Conservation (phyloP, 441 rosid species). For the Erodium texanum region DNA sequence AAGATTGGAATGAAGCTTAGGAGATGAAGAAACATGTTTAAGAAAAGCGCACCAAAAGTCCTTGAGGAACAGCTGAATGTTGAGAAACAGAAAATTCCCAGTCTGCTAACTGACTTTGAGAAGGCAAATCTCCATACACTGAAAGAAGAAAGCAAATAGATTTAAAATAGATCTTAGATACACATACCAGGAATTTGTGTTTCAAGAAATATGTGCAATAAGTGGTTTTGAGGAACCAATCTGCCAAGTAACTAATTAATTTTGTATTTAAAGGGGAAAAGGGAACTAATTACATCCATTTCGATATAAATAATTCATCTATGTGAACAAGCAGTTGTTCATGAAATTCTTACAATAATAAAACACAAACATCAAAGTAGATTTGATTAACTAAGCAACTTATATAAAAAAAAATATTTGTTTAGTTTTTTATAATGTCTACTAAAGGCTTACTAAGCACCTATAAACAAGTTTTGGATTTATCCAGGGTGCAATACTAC, state of each 20-base stretch:
- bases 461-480: too few relatives aligned
- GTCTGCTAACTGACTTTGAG: constrained; percentile 68
- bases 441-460: too few relatives aligned
- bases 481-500: too few relatives aligned
- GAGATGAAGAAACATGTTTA: not conserved
- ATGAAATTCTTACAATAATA: too few relatives aligned
- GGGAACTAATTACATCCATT: not conserved
- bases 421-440: too few relatives aligned
- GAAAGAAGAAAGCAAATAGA: constrained; percentile 16
- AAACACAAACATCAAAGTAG: too few relatives aligned
- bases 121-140: constrained; percentile 94
- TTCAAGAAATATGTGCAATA: not conserved
- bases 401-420: not conserved
- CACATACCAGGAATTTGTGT: not conserved
- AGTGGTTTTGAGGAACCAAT: not conserved
- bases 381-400: not conserved
- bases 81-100: constrained; percentile 94
- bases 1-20: not conserved
- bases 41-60: constrained; percentile 50
- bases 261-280: not conserved
- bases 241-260: not conserved
- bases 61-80: constrained; percentile 96
- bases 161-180: not conserved
- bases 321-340: not conserved
- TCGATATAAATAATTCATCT: not conserved